Base-by-base conservation (phyloP, 768 basidiomycete species). In the Leccinum obscurum region DNA sequence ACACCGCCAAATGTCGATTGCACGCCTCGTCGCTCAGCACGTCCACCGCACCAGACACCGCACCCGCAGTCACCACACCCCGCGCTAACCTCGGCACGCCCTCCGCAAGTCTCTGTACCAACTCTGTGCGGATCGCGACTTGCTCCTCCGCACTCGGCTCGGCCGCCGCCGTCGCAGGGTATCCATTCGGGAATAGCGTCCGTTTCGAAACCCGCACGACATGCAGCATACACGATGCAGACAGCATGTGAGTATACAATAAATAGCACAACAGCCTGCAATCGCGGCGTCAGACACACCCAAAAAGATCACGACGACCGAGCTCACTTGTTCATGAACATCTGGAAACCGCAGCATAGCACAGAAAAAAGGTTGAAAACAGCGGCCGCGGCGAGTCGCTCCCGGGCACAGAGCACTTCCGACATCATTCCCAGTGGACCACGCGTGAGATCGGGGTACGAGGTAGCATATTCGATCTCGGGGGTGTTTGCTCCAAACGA, bases 101-200 rank as follows among this genome's bases (percentile, higher is more conserved):
- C 48, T 77, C 74, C 1, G 67, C 60, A 1, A 89, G 46, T 34
- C 81, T 68, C 56, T 66, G 58, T 50, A 81, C 74, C 4, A 85
- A 62, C 51, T 70, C 67, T 9, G 69, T 62, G 32, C 84, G 81
- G 53, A 93, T 77, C 35, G 77, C 80, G 2, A 77, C 76, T 64
- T 92, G 89, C 72, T 95, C 93, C 64, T 91, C 91, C 1, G 77
- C 77, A 0, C 88, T 85, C 17, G 95, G 95, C 49, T 92, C 91
- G 1, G 82, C 77, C 2, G 89, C 85, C 1, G 86, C 73, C 0
- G 87, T 85, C 0, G 83, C 90, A 1, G 93, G 94, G 75, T 92
- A 93, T 14, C 96, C 95, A 62, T 87, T 86, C 4, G 96, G 95
- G 70, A 96, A 98, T 28, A 98, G 79, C 8, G 88, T 82, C 9